Base-by-base conservation (phyloP, 164 flowering plant species). In the Tetrastigma voinierianum region DNA sequence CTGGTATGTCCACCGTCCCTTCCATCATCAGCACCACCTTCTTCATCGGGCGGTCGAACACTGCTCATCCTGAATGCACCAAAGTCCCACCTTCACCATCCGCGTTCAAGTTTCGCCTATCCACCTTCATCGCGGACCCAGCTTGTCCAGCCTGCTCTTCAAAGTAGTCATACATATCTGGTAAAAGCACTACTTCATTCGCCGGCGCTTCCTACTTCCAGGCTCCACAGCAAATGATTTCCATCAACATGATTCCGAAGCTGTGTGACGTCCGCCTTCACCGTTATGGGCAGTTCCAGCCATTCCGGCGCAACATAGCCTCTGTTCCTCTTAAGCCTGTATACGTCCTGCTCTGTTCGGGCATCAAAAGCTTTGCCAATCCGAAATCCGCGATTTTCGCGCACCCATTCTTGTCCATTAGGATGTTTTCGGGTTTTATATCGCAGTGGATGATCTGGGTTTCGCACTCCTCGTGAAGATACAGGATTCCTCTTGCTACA, bases 1-100 rank as follows among this genome's bases (percentile, higher is more conserved):
- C 16, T 40, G 69, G 65, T 18, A 65, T 59, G 19, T 65, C 65
- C 4, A 71, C 40, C 1, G 69, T 65, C 46, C 69, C 74, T 60
- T 71, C 74, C 46, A 71, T 12, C 74, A 71, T 70, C 60, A 71
- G 62, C 1, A 59, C 58, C 51, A 68, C 71, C 57, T 68, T 68
- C 52, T 60, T 68, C 65, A 68, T 68, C 10, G n/a, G 59, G 51
- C 19, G 71, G 71, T 2, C 71, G 59, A 40, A 61, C 3, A 68
- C n/a, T 65, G 71, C 47, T 68, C 71, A 0, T 61, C 71, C 46
- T 51, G 71, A 52, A 61, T 68, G 53, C 70, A 67, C 70, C 70
- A 67, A 51, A 67, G 57, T 12, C 55, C 70, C 17, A 67, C 32
- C 23, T 51, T 67, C 11, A 59, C 64, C 57, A 70, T 58, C 59